phyloP scores from a whole-genome alignment of 2,329 filamentous ascomycete species.

The Fusarium scirpi region DNA sequence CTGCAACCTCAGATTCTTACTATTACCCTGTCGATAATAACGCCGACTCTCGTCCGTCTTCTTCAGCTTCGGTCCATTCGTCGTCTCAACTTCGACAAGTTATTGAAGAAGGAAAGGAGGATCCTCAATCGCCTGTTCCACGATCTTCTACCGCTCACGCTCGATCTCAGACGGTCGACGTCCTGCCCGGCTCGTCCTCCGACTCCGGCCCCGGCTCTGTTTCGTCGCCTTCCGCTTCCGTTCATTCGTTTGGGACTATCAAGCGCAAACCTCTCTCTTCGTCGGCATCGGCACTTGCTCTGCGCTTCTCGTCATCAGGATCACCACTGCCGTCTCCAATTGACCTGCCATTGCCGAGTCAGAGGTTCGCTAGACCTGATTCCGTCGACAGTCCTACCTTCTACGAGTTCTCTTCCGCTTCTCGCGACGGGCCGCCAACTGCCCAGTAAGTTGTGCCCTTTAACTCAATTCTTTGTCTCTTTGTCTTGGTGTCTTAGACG shows the following conservation, averaged over 20 bases:
- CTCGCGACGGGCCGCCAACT: constrained; percentile 34
- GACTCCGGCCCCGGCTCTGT: constrained; percentile 32
- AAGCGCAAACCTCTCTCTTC: constrained; percentile 72
- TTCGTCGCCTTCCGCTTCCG: constrained; percentile 23
- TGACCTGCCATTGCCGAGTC: constrained; percentile 62
- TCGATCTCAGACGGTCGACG: constrained; percentile 46
- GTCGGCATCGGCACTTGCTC: constrained; percentile 51
- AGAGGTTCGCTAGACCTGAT: constrained; percentile 65
- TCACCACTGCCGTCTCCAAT: constrained; percentile 50
- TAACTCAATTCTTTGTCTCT: constrained; percentile 9
- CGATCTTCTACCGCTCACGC: constrained; percentile 36
- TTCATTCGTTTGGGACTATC: constrained; percentile 53
- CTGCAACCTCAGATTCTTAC: constrained; percentile 28
- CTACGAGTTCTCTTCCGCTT: constrained; percentile 65
- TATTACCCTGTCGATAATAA: constrained; percentile 33
- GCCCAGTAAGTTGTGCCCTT: constrained; percentile 45
- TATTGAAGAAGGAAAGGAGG: not conserved
- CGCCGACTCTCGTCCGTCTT: constrained; percentile 31
- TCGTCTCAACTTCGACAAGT: constrained; percentile 22
- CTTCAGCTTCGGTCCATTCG: constrained; percentile 38
- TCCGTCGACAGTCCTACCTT: constrained; percentile 71
- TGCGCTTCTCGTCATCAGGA: constrained; percentile 46
- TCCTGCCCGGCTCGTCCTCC: constrained; percentile 37
- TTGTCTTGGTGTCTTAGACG: constrained; percentile 20
- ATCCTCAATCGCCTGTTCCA: constrained; percentile 23